Evolutionary conservation across 148 eudicot genomes (phyloP), one percentile per base, ranked within the genome.

Genomic region (Linanthus parryae): DNA sequence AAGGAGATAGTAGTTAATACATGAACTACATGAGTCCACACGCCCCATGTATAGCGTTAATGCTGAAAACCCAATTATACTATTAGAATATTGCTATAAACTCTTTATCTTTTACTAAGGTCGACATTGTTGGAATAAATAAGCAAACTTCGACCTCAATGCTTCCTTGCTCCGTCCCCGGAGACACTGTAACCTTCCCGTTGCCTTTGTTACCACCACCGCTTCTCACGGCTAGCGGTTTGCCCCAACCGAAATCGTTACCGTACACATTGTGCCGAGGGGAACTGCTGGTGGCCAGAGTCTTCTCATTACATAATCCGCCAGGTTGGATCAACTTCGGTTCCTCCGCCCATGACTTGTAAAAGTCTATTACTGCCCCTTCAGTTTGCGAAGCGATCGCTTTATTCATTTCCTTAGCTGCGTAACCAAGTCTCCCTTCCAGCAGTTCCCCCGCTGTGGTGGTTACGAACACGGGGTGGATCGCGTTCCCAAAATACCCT

Each of bases 181-280:
- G 61, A 44, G 61, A 74, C 14, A 66, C 11, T 6, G 74, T 59
- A 3, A 57, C 11, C 46, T 61, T 69, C 49, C 79, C 79, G 25
- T 61, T 68, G 7, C 3, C 14, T 42, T 64, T 74, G 14, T 56
- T 59, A 0, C 14, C 58, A 2, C 3, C 8, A 0, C 79, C 72
- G 22, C 65, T 62, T 22, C 75, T 51, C 11, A 74, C 69, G 2
- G 65, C 69, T 21, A 70, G 54, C 20, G 79, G 65, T 44, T 70
- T 74, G 18, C 79, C 79, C 79, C 65, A 69, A 7, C 75, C 79
- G 1, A 74, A 69, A 34, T 74, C 72, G 8, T 28, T 48, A 0
- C 61, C 71, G 25, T 69, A 74, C 57, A 70, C 57, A 8, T 57
- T 19, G 56, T 56, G 56, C 64, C 72, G 41, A 0, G 70, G 71